Evolutionary conservation across 306 rosid species (phyloP).

Genomic region (Rubus parviflorus): DNA sequence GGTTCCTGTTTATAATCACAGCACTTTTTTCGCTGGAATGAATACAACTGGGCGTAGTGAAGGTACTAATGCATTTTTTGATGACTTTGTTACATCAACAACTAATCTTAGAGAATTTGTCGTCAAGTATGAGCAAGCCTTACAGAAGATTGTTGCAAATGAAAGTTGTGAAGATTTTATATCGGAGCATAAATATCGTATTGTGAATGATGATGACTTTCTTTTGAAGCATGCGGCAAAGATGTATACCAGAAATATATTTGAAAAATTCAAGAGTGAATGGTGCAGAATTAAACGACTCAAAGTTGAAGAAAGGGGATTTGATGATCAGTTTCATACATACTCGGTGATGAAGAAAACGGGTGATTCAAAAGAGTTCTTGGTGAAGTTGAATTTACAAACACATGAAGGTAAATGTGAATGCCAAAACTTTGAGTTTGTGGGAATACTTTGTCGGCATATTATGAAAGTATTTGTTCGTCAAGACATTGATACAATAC

Average conservation of each 20-base stretch:
- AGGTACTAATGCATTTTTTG: neutral
- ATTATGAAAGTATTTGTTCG: neutral
- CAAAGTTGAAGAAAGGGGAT: neutral
- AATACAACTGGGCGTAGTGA: neutral
- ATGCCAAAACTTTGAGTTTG: neutral
- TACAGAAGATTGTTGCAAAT: neutral
- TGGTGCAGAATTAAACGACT: neutral
- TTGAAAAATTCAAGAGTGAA: neutral
- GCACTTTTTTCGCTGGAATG: neutral
- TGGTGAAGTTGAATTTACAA: neutral
- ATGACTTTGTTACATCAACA: neutral
- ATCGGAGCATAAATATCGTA: conserved; percentile 3
- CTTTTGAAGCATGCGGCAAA: conserved; percentile 15
- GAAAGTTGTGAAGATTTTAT: neutral
- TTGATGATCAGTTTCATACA: neutral
- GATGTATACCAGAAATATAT: neutral
- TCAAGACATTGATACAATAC: conserved; percentile 6
- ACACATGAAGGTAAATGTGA: neutral
- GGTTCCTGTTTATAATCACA: neutral
- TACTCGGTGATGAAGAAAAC: neutral
- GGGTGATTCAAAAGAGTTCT: neutral
- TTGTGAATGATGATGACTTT: conserved; percentile 6
- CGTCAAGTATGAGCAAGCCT: neutral
- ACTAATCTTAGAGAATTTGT: neutral
- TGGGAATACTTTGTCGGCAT: neutral